These are phyloP conservation scores for Mikania micrantha DNA, from an alignment of 129 eudicot species.

Conservation along the genomic window DNA sequence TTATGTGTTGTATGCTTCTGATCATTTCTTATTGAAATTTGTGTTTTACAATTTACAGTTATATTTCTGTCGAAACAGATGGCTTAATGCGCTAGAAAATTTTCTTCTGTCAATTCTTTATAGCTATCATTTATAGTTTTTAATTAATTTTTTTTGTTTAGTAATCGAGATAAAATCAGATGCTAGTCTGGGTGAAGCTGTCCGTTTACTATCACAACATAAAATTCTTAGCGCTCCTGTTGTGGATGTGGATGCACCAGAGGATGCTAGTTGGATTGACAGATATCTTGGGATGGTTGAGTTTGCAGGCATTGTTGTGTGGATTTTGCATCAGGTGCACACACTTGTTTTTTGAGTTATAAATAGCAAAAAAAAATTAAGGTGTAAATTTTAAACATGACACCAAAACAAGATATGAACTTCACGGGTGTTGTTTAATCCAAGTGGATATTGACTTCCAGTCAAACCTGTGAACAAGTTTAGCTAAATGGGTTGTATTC, in stretches of 20 bases:
- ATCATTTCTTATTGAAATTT: too few relatives aligned
- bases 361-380: neutral
- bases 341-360: neutral
- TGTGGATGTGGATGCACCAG: conserved; percentile 74
- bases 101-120: neutral
- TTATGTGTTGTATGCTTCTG: conserved; percentile 1
- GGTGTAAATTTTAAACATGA: too few relatives aligned
- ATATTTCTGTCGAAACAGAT: too few relatives aligned
- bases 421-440: too few relatives aligned
- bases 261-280: conserved; percentile 95
- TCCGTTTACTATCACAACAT: conserved; percentile 60
- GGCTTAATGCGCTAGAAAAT: too few relatives aligned
- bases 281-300: conserved; percentile 89
- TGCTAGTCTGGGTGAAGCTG: conserved; percentile 81
- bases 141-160: conserved; percentile 20
- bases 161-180: conserved; percentile 82
- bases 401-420: too few relatives aligned
- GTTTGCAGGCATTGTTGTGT: conserved; percentile 95
- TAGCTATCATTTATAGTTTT: neutral
- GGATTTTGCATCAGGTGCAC: conserved; percentile 93
- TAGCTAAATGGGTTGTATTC: too few relatives aligned
- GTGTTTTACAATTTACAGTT: too few relatives aligned
- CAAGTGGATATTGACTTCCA: too few relatives aligned
- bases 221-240: conserved; percentile 90
- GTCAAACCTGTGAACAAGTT: too few relatives aligned